These are phyloP conservation scores for Collybiopsis confluens DNA, from an alignment of 768 basidiomycete species.

Conservation along the genomic window DNA sequence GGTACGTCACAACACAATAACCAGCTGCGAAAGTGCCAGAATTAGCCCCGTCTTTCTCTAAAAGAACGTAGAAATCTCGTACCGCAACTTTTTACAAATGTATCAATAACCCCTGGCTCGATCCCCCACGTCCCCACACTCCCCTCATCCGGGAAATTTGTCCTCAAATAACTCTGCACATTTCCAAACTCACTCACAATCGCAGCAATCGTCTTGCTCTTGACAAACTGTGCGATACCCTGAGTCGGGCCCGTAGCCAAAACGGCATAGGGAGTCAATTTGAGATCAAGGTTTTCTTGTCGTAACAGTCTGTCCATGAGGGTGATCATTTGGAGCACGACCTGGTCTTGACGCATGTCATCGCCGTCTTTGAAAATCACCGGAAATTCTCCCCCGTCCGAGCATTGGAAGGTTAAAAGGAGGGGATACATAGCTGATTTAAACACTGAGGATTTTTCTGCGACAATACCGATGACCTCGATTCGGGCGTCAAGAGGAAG, in stretches of 20 bases:
- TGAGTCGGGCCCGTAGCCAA: slow-evolving; percentile 88
- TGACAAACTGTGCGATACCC: slow-evolving; percentile 95
- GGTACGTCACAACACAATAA: slow-evolving; percentile 95
- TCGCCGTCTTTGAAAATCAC: slow-evolving; percentile 99
- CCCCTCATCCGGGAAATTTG: slow-evolving; percentile 87
- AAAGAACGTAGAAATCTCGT: slow-evolving; percentile 33
- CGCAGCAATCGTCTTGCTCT: slow-evolving; percentile 91
- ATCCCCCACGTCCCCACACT: slow-evolving; percentile 94
- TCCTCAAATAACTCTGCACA: slow-evolving; percentile 82
- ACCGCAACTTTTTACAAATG: slow-evolving; percentile 94
- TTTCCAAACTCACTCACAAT: slow-evolving; percentile 92
- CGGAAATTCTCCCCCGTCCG: slow-evolving; percentile 82
- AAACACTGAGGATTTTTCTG: slow-evolving; percentile 94
- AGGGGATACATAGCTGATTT: slow-evolving; percentile 96
- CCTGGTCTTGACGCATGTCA: slow-evolving; percentile 97
- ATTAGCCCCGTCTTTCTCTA: slow-evolving; percentile 6
- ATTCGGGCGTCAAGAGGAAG: slow-evolving; percentile 89
- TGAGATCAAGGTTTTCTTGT: slow-evolving; percentile 93
- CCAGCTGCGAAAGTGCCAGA: slow-evolving; percentile 59
- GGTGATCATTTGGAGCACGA: slow-evolving; percentile 97
- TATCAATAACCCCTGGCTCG: slow-evolving; percentile 92
- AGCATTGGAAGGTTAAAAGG: slow-evolving; percentile 83
- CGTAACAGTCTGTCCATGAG: slow-evolving; percentile 92
- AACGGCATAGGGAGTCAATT: slow-evolving; percentile 88
- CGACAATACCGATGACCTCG: slow-evolving; percentile 78